A percentile compares a stretch with the other conserved stretches of the same genome.
Evolutionary conservation across 2,329 filamentous ascomycete species (phyloP).

Genomic region (Beauveria scarabaeidicola): DNA sequence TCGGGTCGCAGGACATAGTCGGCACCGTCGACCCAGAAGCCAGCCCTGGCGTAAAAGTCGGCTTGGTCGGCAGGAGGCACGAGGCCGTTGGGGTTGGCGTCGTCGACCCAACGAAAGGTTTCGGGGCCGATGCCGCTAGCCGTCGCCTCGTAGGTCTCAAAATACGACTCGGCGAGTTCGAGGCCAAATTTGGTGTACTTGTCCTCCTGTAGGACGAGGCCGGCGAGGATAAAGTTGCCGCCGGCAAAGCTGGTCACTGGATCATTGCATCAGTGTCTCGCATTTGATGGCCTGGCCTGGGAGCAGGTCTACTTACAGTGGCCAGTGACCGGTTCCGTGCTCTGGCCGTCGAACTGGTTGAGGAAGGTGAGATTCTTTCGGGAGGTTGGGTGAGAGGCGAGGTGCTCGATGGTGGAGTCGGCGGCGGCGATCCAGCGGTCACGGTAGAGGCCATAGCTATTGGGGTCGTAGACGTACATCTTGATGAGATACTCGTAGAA

Average conservation of each 20-base stretch:
- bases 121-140: slow-evolving; percentile 72
- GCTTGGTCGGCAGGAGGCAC: slow-evolving; percentile 48
- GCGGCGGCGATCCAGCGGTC: slow-evolving; percentile 69
- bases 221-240: slow-evolving; percentile 78
- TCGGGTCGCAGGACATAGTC: slow-evolving; percentile 68
- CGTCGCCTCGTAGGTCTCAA: slow-evolving; percentile 61
- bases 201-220: slow-evolving; percentile 55
- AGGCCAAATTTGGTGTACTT: slow-evolving; percentile 70
- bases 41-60: slow-evolving; percentile 57
- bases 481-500: slow-evolving; percentile 76
- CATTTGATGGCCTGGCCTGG: slow-evolving; percentile 54
- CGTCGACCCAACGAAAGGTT: slow-evolving; percentile 53
- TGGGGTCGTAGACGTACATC: slow-evolving; percentile 74
- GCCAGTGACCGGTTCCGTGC: slow-evolving; percentile 36
- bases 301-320: slow-evolving; percentile 34
- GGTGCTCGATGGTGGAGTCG: slow-evolving; percentile 64
- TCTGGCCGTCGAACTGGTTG: slow-evolving; percentile 43
- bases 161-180: slow-evolving; percentile 61
- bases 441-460: slow-evolving; percentile 54
- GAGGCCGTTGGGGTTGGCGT: slow-evolving; percentile 51
- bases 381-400: slow-evolving; percentile 58
- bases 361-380: slow-evolving; percentile 67
- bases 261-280: slow-evolving; percentile 41
- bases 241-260: slow-evolving; percentile 74
- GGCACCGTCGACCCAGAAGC: slow-evolving; percentile 59